Percentiles rank a stretch among this genome's conserved stretches.
Evolutionary conservation across 352 stramenopile genomes (phyloP).

Genomic region (Phytophthora ohioensis): DNA sequence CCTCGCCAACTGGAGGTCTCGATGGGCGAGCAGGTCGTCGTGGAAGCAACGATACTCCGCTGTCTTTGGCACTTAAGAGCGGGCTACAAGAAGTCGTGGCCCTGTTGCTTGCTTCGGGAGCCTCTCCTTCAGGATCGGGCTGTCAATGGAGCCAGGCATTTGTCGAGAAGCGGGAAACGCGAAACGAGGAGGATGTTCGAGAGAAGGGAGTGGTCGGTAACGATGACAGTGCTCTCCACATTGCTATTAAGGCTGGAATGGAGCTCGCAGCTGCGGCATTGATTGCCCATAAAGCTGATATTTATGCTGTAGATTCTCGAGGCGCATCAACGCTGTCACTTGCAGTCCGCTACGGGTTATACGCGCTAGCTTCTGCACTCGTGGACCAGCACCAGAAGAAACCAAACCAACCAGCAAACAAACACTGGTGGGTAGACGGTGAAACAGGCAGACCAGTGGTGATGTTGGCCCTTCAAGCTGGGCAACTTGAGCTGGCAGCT

Average conservation of each 20-base stretch:
- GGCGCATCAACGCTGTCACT: slow-evolving; percentile 54
- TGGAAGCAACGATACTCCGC: slow-evolving; percentile 59
- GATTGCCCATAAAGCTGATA: slow-evolving; percentile 55
- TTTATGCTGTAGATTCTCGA: slow-evolving; percentile 50
- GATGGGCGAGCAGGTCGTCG: slow-evolving; percentile 39
- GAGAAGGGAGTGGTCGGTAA: slow-evolving; percentile 29
- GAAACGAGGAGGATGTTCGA: slow-evolving; percentile 13
- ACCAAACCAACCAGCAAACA: slow-evolving; percentile 16
- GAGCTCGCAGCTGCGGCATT: slow-evolving; percentile 51
- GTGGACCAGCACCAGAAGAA: slow-evolving; percentile 41
- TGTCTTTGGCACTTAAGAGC: slow-evolving; percentile 67
- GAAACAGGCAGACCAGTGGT: slow-evolving; percentile 55
- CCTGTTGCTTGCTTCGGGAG: slow-evolving; percentile 51
- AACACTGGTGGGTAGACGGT: slow-evolving; percentile 54
- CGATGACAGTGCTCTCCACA: slow-evolving; percentile 58
- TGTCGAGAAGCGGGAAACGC: slow-evolving; percentile 25
- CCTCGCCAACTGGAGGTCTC: slow-evolving; percentile 32
- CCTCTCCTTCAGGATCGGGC: slow-evolving; percentile 35
- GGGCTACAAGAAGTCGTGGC: slow-evolving; percentile 63
- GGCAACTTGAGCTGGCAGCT: slow-evolving; percentile 65
- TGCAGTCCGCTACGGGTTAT: slow-evolving; percentile 71
- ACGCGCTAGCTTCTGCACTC: slow-evolving; percentile 49
- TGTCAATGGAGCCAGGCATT: slow-evolving; percentile 44
- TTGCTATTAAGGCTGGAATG: slow-evolving; percentile 67
- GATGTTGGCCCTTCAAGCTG: slow-evolving; percentile 61